Evolutionary conservation across 1,139 yeast genomes (phyloP).

Genomic region (Saccharomycopsis hybrid): DNA sequence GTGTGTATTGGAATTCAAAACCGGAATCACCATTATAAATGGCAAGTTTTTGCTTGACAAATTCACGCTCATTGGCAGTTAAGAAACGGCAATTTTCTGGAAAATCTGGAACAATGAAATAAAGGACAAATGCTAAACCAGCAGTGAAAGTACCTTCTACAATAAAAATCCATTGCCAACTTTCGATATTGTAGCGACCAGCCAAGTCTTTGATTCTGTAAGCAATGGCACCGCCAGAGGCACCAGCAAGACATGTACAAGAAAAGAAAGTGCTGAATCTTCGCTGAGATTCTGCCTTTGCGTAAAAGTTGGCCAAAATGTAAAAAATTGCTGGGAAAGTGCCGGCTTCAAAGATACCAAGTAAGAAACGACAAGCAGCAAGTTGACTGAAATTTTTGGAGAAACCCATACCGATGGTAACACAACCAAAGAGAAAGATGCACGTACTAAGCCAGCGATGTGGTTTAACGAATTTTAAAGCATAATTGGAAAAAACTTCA

Average conservation of each 20-base stretch:
- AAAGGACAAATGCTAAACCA: slow-evolving; percentile 55
- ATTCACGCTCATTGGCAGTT: slow-evolving; percentile 34
- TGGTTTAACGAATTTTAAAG: slow-evolving; percentile 54
- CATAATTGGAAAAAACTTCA: slow-evolving; percentile 61
- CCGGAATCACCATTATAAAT: slow-evolving; percentile 36
- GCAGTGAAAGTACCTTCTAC: slow-evolving; percentile 69
- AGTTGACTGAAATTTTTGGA: slow-evolving; percentile 52
- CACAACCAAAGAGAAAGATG: slow-evolving; percentile 54
- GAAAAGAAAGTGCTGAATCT: slow-evolving; percentile 63
- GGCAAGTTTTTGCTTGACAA: slow-evolving; percentile 38
- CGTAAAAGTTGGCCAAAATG: slow-evolving; percentile 49
- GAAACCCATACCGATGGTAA: slow-evolving; percentile 62
- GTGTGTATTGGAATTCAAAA: slow-evolving; percentile 29
- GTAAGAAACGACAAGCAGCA: slow-evolving; percentile 53
- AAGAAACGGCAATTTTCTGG: slow-evolving; percentile 52
- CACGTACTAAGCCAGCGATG: slow-evolving; percentile 56
- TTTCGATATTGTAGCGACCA: slow-evolving; percentile 40
- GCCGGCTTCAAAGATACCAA: slow-evolving; percentile 63
- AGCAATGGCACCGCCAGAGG: slow-evolving; percentile 75
- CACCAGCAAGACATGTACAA: slow-evolving; percentile 73
- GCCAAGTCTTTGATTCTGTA: slow-evolving; percentile 49
- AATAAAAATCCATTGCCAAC: slow-evolving; percentile 76
- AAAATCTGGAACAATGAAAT: slow-evolving; percentile 64
- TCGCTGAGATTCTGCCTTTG: slow-evolving; percentile 59
- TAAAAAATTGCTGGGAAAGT: slow-evolving; percentile 72